Percentiles rank a stretch among this genome's conserved stretches.
Evolutionary conservation across 306 rosid species (phyloP).

Genomic region (Pyrus pyrifolia): DNA sequence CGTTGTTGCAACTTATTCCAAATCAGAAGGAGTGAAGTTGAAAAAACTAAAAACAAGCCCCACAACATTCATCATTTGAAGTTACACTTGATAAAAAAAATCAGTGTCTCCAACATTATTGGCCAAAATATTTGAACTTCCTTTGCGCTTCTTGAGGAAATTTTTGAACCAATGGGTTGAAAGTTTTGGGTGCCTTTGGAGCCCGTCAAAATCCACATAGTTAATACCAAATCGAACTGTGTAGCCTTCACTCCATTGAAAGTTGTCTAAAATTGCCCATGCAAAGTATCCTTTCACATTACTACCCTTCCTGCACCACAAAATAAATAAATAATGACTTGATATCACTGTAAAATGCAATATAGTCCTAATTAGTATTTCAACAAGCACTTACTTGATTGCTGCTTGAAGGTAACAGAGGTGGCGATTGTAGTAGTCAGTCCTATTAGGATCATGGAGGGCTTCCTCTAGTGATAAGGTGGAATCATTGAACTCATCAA

Average conservation of each 20-base stretch:
- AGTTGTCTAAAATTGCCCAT: constrained; percentile 26
- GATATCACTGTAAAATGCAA: background rate
- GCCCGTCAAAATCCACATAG: constrained; percentile 27
- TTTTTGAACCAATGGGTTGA: constrained; percentile 32
- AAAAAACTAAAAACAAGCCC: no score
- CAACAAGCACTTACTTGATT: constrained; percentile 31
- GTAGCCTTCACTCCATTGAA: constrained; percentile 37
- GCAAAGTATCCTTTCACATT: constrained; percentile 39
- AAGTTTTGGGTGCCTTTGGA: constrained; percentile 25
- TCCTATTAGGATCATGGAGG: constrained; percentile 33
- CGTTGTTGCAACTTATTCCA: no score
- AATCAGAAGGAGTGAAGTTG: no score
- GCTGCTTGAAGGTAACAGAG: constrained; percentile 27
- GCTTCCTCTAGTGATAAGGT: constrained; percentile 24
- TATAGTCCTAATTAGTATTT: background rate
- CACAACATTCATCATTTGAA: no score
- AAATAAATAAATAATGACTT: background rate
- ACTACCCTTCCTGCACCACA: background rate
- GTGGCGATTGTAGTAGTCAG: constrained; percentile 35
- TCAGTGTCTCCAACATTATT: background rate
- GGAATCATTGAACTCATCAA: constrained; percentile 43
- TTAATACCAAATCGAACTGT: constrained; percentile 31
- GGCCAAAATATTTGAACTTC: background rate
- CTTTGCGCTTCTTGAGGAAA: constrained; percentile 21
- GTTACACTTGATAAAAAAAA: background rate